A percentile compares a stretch with the other conserved stretches of the same genome.
Evolutionary conservation across 2,329 filamentous ascomycete species (phyloP).

Genomic region (Aspergillus sp.): DNA sequence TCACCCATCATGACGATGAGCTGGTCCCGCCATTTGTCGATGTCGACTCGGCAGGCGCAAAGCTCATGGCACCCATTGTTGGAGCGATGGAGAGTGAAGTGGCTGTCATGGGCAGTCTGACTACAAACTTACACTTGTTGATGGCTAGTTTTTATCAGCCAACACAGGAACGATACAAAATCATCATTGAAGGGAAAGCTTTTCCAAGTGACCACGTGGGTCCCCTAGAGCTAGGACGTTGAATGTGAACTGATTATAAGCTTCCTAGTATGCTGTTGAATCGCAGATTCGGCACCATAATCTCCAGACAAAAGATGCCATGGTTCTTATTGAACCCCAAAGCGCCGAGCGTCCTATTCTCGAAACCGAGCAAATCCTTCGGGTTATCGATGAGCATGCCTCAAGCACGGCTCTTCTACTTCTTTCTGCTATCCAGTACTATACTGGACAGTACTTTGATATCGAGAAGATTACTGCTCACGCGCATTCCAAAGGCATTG

Average conservation of each 20-base stretch:
- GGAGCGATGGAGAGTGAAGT: constrained; percentile 73
- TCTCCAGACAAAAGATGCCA: constrained; percentile 63
- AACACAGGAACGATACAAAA: constrained; percentile 66
- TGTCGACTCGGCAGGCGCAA: constrained; percentile 72
- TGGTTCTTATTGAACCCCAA: constrained; percentile 72
- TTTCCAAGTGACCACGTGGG: constrained; percentile 82
- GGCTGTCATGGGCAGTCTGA: constrained; percentile 85
- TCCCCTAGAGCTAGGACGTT: neutral
- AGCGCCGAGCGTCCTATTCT: constrained; percentile 57
- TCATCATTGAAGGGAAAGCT: constrained; percentile 85
- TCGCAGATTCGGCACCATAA: constrained; percentile 75
- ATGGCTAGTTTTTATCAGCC: constrained; percentile 84
- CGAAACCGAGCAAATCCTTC: constrained; percentile 68
- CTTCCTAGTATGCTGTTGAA: constrained; percentile 70
- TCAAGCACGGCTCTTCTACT: constrained; percentile 72
- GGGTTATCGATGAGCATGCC: constrained; percentile 72
- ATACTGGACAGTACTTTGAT: constrained; percentile 85
- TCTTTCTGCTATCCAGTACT: constrained; percentile 87
- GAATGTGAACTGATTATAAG: constrained; percentile 12
- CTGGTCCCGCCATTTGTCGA: constrained; percentile 72
- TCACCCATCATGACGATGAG: constrained; percentile 66
- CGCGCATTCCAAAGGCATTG: constrained; percentile 68
- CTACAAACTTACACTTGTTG: constrained; percentile 75
- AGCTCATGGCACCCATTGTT: constrained; percentile 69
- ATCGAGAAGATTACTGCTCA: constrained; percentile 75